Evolutionary conservation across 2,329 filamentous ascomycete genomes (phyloP).

Genomic region (Clarireedia homoeocarpa): DNA sequence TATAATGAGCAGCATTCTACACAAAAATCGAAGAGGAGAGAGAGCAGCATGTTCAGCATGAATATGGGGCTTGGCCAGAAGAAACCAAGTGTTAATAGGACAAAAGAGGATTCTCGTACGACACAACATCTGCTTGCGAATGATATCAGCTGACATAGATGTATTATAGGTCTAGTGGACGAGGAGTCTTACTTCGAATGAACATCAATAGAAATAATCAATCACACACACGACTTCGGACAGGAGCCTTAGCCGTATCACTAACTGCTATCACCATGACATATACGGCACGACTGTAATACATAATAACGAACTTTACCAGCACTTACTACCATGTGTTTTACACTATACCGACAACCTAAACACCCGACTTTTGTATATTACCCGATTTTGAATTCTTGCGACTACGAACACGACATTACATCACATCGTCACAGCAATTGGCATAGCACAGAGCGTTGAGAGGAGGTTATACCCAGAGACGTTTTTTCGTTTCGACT

Average conservation of each 20-base stretch:
- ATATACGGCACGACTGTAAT: slow-evolving; percentile 8
- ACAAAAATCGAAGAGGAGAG: slow-evolving; percentile 42
- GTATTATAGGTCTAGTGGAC: slow-evolving; percentile 23
- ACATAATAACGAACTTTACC: slow-evolving; percentile 3
- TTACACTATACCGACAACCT: not conserved
- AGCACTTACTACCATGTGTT: not conserved
- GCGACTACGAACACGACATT: not conserved
- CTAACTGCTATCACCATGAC: not conserved
- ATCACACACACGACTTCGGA: slow-evolving; percentile 18
- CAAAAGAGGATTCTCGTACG: slow-evolving; percentile 26
- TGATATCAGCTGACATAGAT: slow-evolving; percentile 6
- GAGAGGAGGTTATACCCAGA: not conserved
- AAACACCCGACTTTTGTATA: not conserved
- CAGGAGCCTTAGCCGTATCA: slow-evolving; percentile 17
- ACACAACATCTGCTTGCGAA: not conserved
- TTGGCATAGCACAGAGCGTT: not conserved
- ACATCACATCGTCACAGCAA: not conserved
- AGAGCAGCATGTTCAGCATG: slow-evolving; percentile 49
- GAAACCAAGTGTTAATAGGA: slow-evolving; percentile 24
- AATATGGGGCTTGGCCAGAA: slow-evolving; percentile 34
- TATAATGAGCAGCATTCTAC: slow-evolving; percentile 18
- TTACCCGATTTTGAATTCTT: not conserved
- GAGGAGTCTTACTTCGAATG: slow-evolving; percentile 30
- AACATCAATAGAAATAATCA: slow-evolving; percentile 4
- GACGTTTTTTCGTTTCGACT: not conserved